Conservation (phyloP, 1,284 basidiomycete species). For the Marasmius sp. region DNA sequence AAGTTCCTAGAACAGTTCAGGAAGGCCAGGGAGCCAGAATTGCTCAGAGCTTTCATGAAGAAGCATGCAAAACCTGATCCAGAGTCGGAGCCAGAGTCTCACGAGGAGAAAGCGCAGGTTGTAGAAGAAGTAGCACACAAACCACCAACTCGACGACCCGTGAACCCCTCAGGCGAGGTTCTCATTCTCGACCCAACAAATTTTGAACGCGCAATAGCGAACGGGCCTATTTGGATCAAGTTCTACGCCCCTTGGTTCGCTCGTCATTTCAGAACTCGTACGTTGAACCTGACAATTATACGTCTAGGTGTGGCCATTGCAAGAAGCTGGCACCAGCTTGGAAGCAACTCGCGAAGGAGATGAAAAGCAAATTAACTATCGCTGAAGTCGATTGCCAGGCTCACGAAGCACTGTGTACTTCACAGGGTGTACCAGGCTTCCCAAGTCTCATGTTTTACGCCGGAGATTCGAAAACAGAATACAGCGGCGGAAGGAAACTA, state of each 20-base stretch:
- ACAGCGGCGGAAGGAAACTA: conserved; percentile 66
- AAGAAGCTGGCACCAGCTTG: conserved; percentile 86
- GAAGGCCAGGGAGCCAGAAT: conserved; percentile 48
- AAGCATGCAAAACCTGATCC: conserved; percentile 6
- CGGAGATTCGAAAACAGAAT: conserved; percentile 57
- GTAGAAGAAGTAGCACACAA: conserved; percentile 13
- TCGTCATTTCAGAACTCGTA: background rate
- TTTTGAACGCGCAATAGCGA: conserved; percentile 49
- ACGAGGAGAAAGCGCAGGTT: conserved; percentile 14
- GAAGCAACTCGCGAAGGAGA: conserved; percentile 66
- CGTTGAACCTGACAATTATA: background rate
- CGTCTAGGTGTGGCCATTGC: conserved; percentile 80
- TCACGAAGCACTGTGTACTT: conserved; percentile 62
- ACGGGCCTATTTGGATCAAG: conserved; percentile 81
- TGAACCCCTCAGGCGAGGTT: conserved; percentile 69
- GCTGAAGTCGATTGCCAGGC: conserved; percentile 88
- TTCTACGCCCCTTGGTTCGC: conserved; percentile 87
- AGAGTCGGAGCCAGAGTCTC: conserved; percentile 1
- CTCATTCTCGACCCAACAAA: conserved; percentile 49
- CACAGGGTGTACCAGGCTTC: conserved; percentile 71
- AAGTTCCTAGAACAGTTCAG: conserved; percentile 58
- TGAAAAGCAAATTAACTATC: conserved; percentile 71
- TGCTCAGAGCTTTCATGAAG: conserved; percentile 47
- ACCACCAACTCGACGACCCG: conserved; percentile 18
- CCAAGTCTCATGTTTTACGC: conserved; percentile 76